Evolutionary conservation across 352 stramenopile genomes (phyloP).

Genomic region (Phytophthora nicotianae): DNA sequence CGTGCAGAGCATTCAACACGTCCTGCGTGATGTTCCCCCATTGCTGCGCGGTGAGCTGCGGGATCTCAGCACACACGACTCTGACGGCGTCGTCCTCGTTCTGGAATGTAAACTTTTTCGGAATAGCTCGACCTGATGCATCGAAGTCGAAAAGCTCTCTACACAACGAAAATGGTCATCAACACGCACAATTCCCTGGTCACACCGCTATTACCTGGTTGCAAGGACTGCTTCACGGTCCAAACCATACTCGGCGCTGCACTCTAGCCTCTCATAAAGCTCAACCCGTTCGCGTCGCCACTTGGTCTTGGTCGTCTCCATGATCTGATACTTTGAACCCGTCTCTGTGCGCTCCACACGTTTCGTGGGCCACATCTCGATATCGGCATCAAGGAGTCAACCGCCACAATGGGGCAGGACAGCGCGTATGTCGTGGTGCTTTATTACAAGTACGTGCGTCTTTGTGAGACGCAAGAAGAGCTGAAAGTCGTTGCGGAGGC

Average conservation of each 20-base stretch:
- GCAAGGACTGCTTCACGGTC: conserved; percentile 32
- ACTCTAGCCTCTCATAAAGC: conserved; percentile 40
- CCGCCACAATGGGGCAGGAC: conserved; percentile 13
- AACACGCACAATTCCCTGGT: no score
- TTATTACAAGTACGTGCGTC: conserved; percentile 84
- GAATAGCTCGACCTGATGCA: conserved; percentile 29
- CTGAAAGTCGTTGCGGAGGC: conserved; percentile 40
- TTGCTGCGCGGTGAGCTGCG: conserved; percentile 28
- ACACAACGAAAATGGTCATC: background rate
- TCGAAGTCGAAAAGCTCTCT: conserved; percentile 39
- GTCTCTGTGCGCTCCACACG: conserved; percentile 22
- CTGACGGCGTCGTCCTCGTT: conserved; percentile 43
- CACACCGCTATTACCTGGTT: conserved; percentile 26
- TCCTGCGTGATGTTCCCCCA: conserved; percentile 36
- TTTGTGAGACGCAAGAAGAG: conserved; percentile 51
- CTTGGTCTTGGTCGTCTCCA: conserved; percentile 33
- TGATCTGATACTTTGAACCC: conserved; percentile 13
- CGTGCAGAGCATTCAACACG: conserved; percentile 35
- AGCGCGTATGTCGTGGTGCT: conserved; percentile 66
- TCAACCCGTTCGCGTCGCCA: conserved; percentile 31
- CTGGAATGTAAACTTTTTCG: conserved; percentile 47
- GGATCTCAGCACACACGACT: conserved; percentile 50
- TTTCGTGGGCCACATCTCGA: conserved; percentile 14
- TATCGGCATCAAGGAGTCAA: conserved; percentile 9
- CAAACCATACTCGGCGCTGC: conserved; percentile 33